A percentile compares a stretch with the other conserved stretches of the same genome.
Conservation (phyloP, 768 basidiomycete genomes). For the Dentipellis sp. region DNA sequence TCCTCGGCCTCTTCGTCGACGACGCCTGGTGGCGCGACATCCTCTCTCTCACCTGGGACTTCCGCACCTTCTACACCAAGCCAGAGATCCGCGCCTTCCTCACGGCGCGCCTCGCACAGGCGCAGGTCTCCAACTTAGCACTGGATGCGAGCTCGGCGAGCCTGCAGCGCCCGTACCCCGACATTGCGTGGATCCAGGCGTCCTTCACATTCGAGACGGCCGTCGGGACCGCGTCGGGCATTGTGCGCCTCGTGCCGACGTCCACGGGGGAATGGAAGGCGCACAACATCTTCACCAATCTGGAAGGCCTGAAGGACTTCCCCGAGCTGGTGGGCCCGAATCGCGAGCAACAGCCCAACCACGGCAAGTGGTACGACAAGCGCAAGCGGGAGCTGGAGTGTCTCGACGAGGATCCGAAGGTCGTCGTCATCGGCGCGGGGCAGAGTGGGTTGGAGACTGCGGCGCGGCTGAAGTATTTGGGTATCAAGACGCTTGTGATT, state of each 20-base stretch:
- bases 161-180: constrained; percentile 23
- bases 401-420: constrained; percentile 36
- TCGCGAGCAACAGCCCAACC: constrained; percentile 25
- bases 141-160: constrained; percentile 16
- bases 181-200: constrained; percentile 34
- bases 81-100: constrained; percentile 34
- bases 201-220: constrained; percentile 35
- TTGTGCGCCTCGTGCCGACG: constrained; percentile 39
- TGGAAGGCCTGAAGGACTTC: constrained; percentile 39
- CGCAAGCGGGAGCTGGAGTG: constrained; percentile 29
- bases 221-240: constrained; percentile 30
- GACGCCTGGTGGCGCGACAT: constrained; percentile 49
- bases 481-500: constrained; percentile 41
- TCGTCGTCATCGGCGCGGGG: constrained; percentile 42
- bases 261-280: constrained; percentile 36
- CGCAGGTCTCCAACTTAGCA: constrained; percentile 16
- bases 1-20: constrained; percentile 13
- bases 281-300: constrained; percentile 37
- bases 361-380: constrained; percentile 34
- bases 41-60: constrained; percentile 55
- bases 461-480: constrained; percentile 48
- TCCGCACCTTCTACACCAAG: constrained; percentile 44
- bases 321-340: constrained; percentile 30
- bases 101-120: constrained; percentile 29
- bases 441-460: constrained; percentile 49